Conservation (phyloP, 208 protist genomes). For the Leishmania arabica region DNA sequence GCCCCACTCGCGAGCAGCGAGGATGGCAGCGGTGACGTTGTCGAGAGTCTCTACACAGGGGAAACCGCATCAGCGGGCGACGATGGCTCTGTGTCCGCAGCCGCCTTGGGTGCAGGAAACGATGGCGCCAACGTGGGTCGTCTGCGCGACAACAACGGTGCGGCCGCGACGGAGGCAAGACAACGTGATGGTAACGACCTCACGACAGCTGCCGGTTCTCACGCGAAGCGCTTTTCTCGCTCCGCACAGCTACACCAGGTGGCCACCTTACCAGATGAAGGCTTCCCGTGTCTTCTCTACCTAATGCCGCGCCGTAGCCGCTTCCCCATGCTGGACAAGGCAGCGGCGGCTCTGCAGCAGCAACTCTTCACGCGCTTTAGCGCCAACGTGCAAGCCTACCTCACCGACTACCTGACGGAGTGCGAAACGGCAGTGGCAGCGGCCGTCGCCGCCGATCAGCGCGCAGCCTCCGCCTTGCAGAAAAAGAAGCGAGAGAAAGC, state of each 20-base stretch:
- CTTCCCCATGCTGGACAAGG: conserved; percentile 24
- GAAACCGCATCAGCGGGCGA: conserved; percentile 10
- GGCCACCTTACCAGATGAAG: conserved; percentile 45
- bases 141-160: not conserved
- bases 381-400: conserved; percentile 25
- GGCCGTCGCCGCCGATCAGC: not conserved
- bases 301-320: conserved; percentile 39
- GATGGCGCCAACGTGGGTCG: not conserved
- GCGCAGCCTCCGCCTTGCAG: not conserved
- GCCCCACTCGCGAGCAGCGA: not conserved
- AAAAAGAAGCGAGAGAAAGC: conserved; percentile 1
- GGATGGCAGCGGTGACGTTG: not conserved
- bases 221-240: conserved; percentile 22
- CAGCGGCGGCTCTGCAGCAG: conserved; percentile 26
- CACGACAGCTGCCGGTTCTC: not conserved
- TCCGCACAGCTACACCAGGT: conserved; percentile 37
- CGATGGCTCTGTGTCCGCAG: not conserved
- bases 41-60: conserved; percentile 20
- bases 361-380: conserved; percentile 33
- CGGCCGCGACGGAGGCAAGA: conserved; percentile 11
- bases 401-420: conserved; percentile 11
- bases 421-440: conserved; percentile 11
- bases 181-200: conserved; percentile 1
- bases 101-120: not conserved
- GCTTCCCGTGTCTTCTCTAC: conserved; percentile 50